Evolutionary conservation across 2,329 filamentous ascomycete species (phyloP).

Genomic region (Pyrenochaeta sp.): DNA sequence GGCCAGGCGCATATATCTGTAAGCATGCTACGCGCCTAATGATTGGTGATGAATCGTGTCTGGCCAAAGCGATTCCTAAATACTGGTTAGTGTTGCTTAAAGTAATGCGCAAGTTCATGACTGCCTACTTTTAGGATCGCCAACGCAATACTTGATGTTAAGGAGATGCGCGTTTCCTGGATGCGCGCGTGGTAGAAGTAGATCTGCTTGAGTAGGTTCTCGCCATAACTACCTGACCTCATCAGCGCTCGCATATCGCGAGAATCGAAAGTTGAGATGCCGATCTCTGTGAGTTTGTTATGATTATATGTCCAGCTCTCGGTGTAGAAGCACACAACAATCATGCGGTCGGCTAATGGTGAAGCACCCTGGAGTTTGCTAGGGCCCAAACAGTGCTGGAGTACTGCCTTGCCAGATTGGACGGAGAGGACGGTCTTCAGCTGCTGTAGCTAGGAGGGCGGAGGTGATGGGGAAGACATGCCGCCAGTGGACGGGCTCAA

Average conservation of each 20-base stretch:
- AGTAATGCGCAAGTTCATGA: not conserved
- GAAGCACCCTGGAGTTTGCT: slow-evolving; percentile 2
- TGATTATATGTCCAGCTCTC: slow-evolving; percentile 17
- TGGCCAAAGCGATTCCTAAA: slow-evolving; percentile 21
- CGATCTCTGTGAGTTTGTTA: slow-evolving; percentile 20
- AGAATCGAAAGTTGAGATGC: slow-evolving; percentile 18
- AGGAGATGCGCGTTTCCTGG: slow-evolving; percentile 7
- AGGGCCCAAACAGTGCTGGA: slow-evolving; percentile 9
- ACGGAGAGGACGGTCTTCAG: not conserved
- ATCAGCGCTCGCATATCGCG: slow-evolving; percentile 9
- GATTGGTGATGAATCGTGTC: slow-evolving; percentile 15
- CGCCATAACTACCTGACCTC: slow-evolving; percentile 11
- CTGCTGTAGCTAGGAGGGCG: not conserved
- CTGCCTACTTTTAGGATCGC: slow-evolving; percentile 2
- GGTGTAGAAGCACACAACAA: slow-evolving; percentile 19
- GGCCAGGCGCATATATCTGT: slow-evolving; percentile 7
- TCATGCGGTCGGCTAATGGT: slow-evolving; percentile 5
- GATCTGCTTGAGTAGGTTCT: slow-evolving; percentile 19
- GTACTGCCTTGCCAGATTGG: not conserved
- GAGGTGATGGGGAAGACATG: not conserved
- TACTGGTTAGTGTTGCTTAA: not conserved
- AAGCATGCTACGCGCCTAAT: slow-evolving; percentile 8
- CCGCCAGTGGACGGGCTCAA: not conserved
- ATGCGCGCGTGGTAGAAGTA: slow-evolving; percentile 28
- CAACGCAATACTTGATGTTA: slow-evolving; percentile 17